Conservation (phyloP, 2,329 filamentous ascomycete genomes). For the Colletotrichum karsti region DNA sequence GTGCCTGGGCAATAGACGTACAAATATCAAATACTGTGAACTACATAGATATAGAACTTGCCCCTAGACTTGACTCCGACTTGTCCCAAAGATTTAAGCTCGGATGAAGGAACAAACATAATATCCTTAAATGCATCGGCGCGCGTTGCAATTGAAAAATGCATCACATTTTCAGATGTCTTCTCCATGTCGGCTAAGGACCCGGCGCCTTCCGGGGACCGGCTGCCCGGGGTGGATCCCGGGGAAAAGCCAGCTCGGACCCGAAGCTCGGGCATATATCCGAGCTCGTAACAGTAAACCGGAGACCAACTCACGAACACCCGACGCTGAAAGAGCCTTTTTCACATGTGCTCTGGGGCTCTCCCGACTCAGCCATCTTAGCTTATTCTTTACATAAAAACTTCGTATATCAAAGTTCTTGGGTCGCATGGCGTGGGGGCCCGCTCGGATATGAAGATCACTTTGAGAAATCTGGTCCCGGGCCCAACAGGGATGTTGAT, state of each 20-base stretch:
- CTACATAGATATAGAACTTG: too few relatives aligned
- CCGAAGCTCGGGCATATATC: too few relatives aligned
- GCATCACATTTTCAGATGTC: too few relatives aligned
- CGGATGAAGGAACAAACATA: too few relatives aligned
- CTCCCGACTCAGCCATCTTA: not conserved
- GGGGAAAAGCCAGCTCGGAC: too few relatives aligned
- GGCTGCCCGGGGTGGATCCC: too few relatives aligned
- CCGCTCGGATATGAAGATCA: constrained; percentile 7
- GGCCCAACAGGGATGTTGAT: constrained; percentile 15
- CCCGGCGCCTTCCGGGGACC: too few relatives aligned
- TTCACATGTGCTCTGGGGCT: not conserved
- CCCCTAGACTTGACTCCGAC: not conserved
- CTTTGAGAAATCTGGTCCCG: not conserved
- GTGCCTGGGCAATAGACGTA: not conserved
- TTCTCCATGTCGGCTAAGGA: too few relatives aligned
- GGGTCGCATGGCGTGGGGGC: not conserved
- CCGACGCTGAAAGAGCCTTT: not conserved
- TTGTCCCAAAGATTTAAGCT: not conserved
- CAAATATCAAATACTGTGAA: not conserved
- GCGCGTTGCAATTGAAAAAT: too few relatives aligned
- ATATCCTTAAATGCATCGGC: too few relatives aligned
- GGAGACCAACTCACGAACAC: not conserved
- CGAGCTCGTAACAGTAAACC: too few relatives aligned
- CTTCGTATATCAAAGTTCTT: constrained; percentile 6
- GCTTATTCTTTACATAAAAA: not conserved